Conservation (phyloP, 148 eudicot genomes). For the Silene uniflora region DNA sequence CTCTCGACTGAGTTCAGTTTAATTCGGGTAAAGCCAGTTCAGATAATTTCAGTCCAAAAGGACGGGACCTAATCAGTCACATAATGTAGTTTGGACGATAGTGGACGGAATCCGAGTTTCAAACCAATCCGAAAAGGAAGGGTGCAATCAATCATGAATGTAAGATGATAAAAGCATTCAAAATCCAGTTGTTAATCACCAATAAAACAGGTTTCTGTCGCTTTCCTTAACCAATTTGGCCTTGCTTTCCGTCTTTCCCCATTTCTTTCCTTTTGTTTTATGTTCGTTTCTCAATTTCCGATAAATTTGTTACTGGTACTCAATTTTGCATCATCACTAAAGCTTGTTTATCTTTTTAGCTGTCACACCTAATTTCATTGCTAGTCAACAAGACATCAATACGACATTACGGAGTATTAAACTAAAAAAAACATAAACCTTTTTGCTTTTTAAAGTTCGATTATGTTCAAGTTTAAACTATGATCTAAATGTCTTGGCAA, state of each 20-base stretch:
- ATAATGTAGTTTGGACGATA: neutral
- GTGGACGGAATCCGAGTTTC: neutral
- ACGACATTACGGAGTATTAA: neutral
- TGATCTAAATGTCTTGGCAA: neutral
- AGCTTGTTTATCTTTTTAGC: neutral
- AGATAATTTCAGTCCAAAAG: no score
- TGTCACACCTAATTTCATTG: no score
- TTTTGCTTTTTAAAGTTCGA: neutral
- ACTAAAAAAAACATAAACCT: no score
- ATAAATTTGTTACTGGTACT: neutral
- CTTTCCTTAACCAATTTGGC: neutral
- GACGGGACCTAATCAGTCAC: no score
- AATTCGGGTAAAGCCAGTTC: no score
- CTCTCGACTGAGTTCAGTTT: no score
- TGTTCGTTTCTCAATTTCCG: neutral
- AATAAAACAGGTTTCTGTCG: slow-evolving; percentile 4
- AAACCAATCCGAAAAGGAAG: slow-evolving; percentile 9
- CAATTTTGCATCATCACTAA: slow-evolving; percentile 1
- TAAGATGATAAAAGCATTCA: neutral
- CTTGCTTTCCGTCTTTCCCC: slow-evolving; percentile 13
- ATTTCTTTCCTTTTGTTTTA: neutral
- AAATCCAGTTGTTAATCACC: slow-evolving; percentile 15
- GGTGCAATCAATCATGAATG: slow-evolving; percentile 8
- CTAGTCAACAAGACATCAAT: neutral
- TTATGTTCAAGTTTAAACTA: slow-evolving; percentile 8